Base-by-base conservation (phyloP, 176 grass and related monocot genomes). In the Rhynchospora breviuscula region DNA sequence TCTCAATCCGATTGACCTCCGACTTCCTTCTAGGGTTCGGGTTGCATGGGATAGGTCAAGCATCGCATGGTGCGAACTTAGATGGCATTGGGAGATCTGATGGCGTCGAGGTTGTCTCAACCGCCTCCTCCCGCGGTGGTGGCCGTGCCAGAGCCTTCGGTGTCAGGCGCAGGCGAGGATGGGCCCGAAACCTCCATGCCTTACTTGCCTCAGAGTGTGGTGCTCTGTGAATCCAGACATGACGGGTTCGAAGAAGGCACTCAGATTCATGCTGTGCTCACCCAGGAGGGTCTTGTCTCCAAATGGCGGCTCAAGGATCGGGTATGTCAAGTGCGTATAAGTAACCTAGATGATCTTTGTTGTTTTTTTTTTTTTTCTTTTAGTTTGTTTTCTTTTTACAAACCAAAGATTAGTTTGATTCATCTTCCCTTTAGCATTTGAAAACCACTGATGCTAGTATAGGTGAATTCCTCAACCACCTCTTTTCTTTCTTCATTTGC, bases 11-110 rank as follows among this genome's bases (percentile, higher is more conserved):
- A 53, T 78, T 78, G 84, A 25, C 14, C 44, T 84, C 35, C 52
- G 2, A 14, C 83, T 49, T 43, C 35, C 45, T 84, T 64, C 29
- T 49, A 58, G 63, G 65, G 63, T 13, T 31, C 40, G 51, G 29
- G 33, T 79, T 53, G 81, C 81, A 63, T 75, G 71, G 86, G 85
- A 58, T 87, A 73, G 78, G 11, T 71, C 13, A 17, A 49, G 21
- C 73, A 73, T 49, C 43, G 45, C 69, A 73, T 73, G n/a, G 19
- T 56, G 8, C 46, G 7, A 9, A 21, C 11, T 61, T 85, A 74
- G 78, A 99, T 99, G 97, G 97, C 97, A 89, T 92, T 99, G 93
- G 97, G 97, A 87, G 97, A 99, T 96, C 93, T 96, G 85, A 99
- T 99, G 97, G 86, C 89, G 51, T 99, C 97, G 48, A 93, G 97